These are phyloP conservation scores for Pseudogymnoascus sp. DNA, from an alignment of 2,329 filamentous ascomycete species.

Conservation along the genomic window DNA sequence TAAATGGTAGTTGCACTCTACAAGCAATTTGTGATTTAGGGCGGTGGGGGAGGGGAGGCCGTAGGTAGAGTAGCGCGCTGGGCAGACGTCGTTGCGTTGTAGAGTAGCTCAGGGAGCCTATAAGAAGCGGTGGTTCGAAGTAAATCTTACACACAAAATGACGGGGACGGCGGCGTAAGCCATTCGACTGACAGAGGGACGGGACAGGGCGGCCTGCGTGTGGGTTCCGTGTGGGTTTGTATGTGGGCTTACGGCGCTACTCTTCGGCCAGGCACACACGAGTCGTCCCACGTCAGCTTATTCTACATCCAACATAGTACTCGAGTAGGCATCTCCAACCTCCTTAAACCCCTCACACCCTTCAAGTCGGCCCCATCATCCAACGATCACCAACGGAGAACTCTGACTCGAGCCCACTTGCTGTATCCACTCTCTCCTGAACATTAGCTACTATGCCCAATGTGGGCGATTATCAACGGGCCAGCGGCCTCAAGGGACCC, in stretches of 20 bases:
- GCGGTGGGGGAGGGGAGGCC: not conserved
- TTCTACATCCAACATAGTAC: not conserved
- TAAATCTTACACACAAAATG: not conserved
- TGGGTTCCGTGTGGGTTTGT: not conserved
- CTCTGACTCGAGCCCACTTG: not conserved
- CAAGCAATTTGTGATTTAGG: not conserved
- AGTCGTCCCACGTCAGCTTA: constrained; percentile 5
- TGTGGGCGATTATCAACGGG: not conserved
- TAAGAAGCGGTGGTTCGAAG: not conserved
- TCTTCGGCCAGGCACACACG: not conserved
- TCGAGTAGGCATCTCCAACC: not conserved
- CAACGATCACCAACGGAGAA: not conserved
- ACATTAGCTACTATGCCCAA: not conserved
- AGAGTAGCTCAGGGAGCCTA: not conserved
- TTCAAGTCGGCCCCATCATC: no score
- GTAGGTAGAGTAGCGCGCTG: not conserved
- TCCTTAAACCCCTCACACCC: not conserved
- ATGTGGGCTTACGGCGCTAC: not conserved
- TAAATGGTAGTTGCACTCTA: not conserved
- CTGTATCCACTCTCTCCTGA: not conserved
- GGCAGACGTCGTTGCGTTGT: not conserved
- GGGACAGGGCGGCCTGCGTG: not conserved
- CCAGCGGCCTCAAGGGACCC: not conserved
- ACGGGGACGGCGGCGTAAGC: not conserved
- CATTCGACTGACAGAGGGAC: not conserved